Evolutionary conservation across 2,329 filamentous ascomycete genomes (phyloP).

Genomic region (Epichloe brachyelytri): DNA sequence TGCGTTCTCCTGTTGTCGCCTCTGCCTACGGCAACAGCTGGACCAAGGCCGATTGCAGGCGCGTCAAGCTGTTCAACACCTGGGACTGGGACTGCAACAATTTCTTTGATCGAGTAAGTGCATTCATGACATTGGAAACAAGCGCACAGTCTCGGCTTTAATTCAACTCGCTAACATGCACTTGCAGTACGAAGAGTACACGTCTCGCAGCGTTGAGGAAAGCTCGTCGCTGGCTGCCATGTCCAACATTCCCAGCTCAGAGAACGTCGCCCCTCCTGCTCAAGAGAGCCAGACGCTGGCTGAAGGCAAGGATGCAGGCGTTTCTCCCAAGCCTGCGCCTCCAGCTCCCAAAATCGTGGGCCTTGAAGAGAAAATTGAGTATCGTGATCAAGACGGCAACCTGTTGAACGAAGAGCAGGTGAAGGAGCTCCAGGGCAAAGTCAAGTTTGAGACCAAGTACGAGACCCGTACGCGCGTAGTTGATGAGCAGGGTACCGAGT

Average conservation of each 20-base stretch:
- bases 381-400: conserved; percentile 70
- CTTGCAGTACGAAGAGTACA: conserved; percentile 7
- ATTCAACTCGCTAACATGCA: conserved; percentile 7
- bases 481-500: conserved; percentile 66
- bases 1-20: conserved; percentile 81
- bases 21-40: conserved; percentile 80
- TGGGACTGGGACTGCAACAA: conserved; percentile 99
- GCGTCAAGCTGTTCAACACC: conserved; percentile 70
- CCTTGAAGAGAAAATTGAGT: conserved; percentile 77
- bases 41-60: conserved; percentile 79
- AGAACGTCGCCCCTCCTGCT: conserved; percentile 7
- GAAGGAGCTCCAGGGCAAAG: conserved; percentile 73
- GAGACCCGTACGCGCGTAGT: conserved; percentile 85
- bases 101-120: conserved; percentile 75
- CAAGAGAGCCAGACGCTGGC: background rate
- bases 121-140: background rate
- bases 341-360: conserved; percentile 35
- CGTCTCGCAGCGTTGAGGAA: conserved; percentile 5
- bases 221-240: conserved; percentile 18
- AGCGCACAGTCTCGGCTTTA: too few relatives aligned
- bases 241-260: conserved; percentile 15
- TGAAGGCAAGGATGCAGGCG: conserved; percentile 13
- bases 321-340: conserved; percentile 39
- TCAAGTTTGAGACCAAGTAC: conserved; percentile 89
- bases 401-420: conserved; percentile 75